Evolutionary conservation across 768 basidiomycete genomes (phyloP), one percentile per base, ranked within the genome.

Genomic region (Agaricus subrufescens): DNA sequence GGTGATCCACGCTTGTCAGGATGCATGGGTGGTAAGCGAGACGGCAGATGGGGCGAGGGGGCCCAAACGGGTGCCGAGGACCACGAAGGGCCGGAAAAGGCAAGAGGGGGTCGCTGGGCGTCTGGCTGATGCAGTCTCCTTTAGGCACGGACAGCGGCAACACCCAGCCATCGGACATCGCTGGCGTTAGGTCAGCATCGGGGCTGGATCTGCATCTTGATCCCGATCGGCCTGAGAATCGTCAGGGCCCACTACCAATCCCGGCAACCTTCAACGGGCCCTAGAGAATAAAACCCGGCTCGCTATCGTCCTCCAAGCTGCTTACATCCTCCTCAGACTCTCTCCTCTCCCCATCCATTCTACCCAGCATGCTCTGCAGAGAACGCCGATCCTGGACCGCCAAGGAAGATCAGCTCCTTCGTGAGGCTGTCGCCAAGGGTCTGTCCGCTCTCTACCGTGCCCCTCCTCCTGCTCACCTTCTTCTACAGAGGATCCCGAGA

Each of bases 361-460:
- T 19, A 19, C 19, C 19, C 19, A 19, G 19, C 19, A 19, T 72
- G 65, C 68, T 72, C 53, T 76, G 73, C 67, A 67, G 77, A 69
- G 78, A 80, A 68, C 72, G 78, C 58, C 68, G 78, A 64, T 79
- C 78, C 10, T 80, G 79, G 79, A 78, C 78, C 38, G 69, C 73
- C 23, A 75, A 75, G 58, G 79, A 81, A 66, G 79, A 81, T 61
- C 76, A 80, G 54, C 74, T 80, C 51, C 74, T 82, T 31, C 75
- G 79, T 27, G 71, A 76, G 26, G 80, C 79, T 29, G 80, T 82
- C 10, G 69, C 73, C 58, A 72, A 69, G 69, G 80, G 80, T 81
- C 45, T 57, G 43, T 42, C 52, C 42, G 7, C 26, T 30, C 26
- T n/a, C 3, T 30, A 5, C 12, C 11, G 19, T 19, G 15, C 47